These are phyloP conservation scores for Plantago coronopus DNA, from an alignment of 305 asterid species.

Conservation along the genomic window DNA sequence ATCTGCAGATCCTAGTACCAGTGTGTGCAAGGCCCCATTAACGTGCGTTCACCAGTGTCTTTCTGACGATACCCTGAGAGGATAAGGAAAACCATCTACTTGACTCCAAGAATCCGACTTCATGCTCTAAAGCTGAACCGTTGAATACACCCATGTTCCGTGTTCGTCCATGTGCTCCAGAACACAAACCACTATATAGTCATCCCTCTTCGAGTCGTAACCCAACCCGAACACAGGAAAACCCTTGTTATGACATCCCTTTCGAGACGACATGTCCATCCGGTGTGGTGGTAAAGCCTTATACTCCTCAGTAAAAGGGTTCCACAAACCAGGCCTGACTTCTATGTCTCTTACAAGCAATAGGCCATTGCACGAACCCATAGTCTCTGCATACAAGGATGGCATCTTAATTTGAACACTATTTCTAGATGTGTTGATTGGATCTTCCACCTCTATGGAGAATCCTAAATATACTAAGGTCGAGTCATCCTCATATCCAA, in stretches of 20 bases:
- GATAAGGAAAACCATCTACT: constrained; percentile 40
- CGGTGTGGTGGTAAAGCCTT: constrained; percentile 27
- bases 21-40: constrained; percentile 51
- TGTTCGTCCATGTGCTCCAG: constrained; percentile 38
- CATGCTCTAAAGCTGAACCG: constrained; percentile 44
- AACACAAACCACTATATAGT: constrained; percentile 47
- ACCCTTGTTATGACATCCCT: constrained; percentile 10
- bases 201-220: constrained; percentile 43
- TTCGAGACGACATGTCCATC: constrained; percentile 16
- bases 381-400: constrained; percentile 33
- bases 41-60: constrained; percentile 56
- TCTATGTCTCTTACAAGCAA: constrained; percentile 43
- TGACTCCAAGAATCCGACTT: constrained; percentile 53
- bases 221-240: constrained; percentile 37
- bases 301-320: constrained; percentile 40
- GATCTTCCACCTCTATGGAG: constrained; percentile 31
- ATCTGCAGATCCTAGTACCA: constrained; percentile 21
- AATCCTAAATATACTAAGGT: constrained; percentile 34
- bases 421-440: constrained; percentile 33
- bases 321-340: constrained; percentile 60
- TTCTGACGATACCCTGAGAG: constrained; percentile 34
- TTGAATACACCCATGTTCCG: constrained; percentile 30
- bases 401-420: constrained; percentile 28
- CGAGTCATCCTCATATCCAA: constrained; percentile 1
- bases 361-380: constrained; percentile 50